Base-by-base conservation (phyloP, 148 eudicot species). In the Suaeda aralocaspica region DNA sequence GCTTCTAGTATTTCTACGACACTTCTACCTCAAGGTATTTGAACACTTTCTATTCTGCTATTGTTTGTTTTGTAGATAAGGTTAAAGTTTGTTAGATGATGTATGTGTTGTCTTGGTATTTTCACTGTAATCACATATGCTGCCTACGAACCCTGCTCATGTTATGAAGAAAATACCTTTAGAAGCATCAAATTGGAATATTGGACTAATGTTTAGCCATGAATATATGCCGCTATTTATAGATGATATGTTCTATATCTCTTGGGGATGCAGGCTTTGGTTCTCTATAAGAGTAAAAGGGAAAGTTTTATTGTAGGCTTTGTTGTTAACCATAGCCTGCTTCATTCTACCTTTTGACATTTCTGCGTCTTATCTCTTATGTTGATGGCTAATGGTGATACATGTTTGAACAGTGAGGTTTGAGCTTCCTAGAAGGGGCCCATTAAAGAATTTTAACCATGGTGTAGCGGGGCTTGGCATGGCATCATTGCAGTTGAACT, bases 21-120 rank as follows among this genome's bases (percentile, higher is more conserved):
- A 24, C 21, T 76, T 18, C 29, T 52, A 19, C 62, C 62, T 26
- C 62, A 70, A 72, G 76, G 80, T 77, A 41, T 36, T 48, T 49
- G 12, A 19, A 22, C 6, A n/a, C 33, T 18, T 29, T 6, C 25
- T 18, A 0, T 46, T 12, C 11, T 58, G n/a, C n/a, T n/a, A n/a
- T n/a, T n/a, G n/a, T n/a, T n/a, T n/a, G n/a, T n/a, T n/a, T n/a
- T n/a, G n/a, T n/a, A n/a, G n/a, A n/a, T n/a, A n/a, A n/a, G n/a
- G n/a, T n/a, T n/a, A n/a, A n/a, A n/a, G n/a, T 29, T 46, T 15
- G n/a, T 18, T 28, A 18, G 24, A 9, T 48, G 52, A 19, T 21
- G 15, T 18, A 41, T 25, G 36, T 14, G 42, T 6, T 15, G 41
- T 28, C 26, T 24, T 19, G 53, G 41, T 42, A 45, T 2, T 6